phyloP scores from a whole-genome alignment of 768 basidiomycete genomes.

The Paxillus ammoniavirescens region DNA sequence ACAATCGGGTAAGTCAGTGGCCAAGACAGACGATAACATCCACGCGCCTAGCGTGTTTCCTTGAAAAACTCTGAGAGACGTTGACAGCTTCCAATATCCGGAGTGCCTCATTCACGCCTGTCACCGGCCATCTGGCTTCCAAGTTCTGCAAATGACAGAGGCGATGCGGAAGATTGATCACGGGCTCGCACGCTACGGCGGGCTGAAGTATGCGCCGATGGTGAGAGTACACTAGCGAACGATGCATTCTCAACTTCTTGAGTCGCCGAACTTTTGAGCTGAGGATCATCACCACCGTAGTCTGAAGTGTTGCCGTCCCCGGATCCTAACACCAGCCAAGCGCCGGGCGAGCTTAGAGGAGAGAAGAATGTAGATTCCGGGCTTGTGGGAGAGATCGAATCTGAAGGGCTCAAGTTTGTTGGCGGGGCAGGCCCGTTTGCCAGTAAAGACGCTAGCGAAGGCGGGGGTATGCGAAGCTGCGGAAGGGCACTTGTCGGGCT shows the following conservation, averaged over 20 bases:
- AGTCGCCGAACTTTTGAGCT: neutral
- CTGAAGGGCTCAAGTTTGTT: slow-evolving; percentile 2
- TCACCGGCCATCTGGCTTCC: slow-evolving; percentile 21
- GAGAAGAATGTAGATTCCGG: neutral
- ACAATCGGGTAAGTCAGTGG: no score
- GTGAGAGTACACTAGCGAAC: slow-evolving; percentile 20
- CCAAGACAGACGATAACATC: no score
- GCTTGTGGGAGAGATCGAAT: neutral
- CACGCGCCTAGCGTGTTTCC: no score
- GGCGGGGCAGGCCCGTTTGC: neutral
- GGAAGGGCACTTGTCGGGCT: no score
- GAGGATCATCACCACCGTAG: neutral
- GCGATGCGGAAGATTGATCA: slow-evolving; percentile 24
- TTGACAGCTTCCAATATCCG: neutral
- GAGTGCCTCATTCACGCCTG: neutral
- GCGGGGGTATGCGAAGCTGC: neutral
- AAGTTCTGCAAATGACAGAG: slow-evolving; percentile 26
- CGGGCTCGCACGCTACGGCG: slow-evolving; percentile 23
- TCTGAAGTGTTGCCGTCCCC: neutral
- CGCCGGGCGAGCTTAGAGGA: neutral
- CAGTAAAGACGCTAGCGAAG: neutral
- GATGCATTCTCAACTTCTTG: slow-evolving; percentile 8
- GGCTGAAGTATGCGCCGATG: slow-evolving; percentile 9
- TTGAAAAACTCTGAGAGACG: no score
- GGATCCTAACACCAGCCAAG: neutral